Base-by-base conservation (phyloP, 176 grass and related monocot species). In the Tillandsia leiboldiana region DNA sequence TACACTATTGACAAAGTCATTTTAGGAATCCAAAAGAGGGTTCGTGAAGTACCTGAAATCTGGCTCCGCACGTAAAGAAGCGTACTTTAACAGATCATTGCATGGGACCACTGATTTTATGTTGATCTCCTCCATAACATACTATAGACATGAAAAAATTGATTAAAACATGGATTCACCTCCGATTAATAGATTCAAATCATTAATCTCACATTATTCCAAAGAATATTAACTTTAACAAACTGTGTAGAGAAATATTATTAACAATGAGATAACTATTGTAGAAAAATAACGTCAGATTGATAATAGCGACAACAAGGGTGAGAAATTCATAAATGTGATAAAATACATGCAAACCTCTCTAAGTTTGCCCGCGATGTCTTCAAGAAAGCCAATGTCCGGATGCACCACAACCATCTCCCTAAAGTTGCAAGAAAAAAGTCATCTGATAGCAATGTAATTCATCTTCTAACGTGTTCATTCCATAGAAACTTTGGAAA, bases 111-210 rank as follows among this genome's bases (percentile, higher is more conserved):
- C 86, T 42, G 54, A 90, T 81, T 92, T 97, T 70, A 92, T 78
- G 73, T 97, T 97, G 72, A 97, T 92, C 72, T 97, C 93, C 77
- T 97, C 93, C 89, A 92, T 87, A 73, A 97, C 93, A 87, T 97
- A 97, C 93, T 97, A 77, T 76, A 92, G 68, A 66, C n/a, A 3
- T 18, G 15, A 9, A 61, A 23, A 23, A 18, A 61, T 20, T 18
- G 56, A 18, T 61, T 15, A 23, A 61, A 18, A 61, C 15, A 61
- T 9, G 15, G 56, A 20, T 2, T 61, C 14, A 61, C 1, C 56
- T 61, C 6, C 56, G 22, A 20, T 9, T 18, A 61, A 61, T 1
- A 61, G 17, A 15, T 10, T 61, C 17, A 20, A 22, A 61, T 42
- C 33, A 42, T 42, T 42, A 33, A 7, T 42, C 33, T 0, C 33